phyloP scores from a whole-genome alignment of 805 yeast genomes.

The Metschnikowia dekortorum region DNA sequence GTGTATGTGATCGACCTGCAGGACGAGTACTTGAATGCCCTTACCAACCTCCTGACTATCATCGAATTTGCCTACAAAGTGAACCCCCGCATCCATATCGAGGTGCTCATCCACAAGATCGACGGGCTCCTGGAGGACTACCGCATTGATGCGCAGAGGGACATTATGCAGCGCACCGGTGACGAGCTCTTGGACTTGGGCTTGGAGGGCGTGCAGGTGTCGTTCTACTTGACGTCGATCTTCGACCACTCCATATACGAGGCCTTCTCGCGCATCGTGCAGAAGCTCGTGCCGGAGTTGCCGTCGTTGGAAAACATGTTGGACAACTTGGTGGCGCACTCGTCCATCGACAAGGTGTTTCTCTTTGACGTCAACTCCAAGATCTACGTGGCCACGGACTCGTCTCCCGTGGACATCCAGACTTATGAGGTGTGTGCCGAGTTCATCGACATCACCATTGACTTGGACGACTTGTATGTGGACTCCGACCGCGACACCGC shows the following conservation, averaged over 20 bases:
- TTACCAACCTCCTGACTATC: conserved; percentile 83
- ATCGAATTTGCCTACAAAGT: conserved; percentile 82
- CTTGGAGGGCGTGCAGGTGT: conserved; percentile 83
- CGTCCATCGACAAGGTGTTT: conserved; percentile 89
- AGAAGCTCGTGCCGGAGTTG: conserved; percentile 82
- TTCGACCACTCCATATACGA: conserved; percentile 95
- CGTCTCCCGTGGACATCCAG: conserved; percentile 91
- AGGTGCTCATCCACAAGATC: conserved; percentile 90
- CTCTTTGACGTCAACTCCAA: conserved; percentile 88
- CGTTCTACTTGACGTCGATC: conserved; percentile 87
- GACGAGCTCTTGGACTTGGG: conserved; percentile 90
- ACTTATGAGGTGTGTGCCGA: conserved; percentile 97
- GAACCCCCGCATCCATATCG: conserved; percentile 82
- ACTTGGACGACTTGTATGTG: conserved; percentile 67
- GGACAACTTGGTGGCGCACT: conserved; percentile 83
- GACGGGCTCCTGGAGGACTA: conserved; percentile 95
- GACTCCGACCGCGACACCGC: conserved; percentile 16
- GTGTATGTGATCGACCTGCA: conserved; percentile 94
- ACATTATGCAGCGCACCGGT: conserved; percentile 92
- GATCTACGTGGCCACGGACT: conserved; percentile 93
- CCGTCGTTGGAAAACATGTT: conserved; percentile 85
- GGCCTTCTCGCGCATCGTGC: conserved; percentile 90
- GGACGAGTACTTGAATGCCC: conserved; percentile 89
- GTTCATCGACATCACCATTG: conserved; percentile 91
- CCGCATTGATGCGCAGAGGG: conserved; percentile 90